Evolutionary conservation across 2,329 filamentous ascomycete genomes (phyloP), one percentile per base, ranked within the genome.

Genomic region (Neobulgaria alba): DNA sequence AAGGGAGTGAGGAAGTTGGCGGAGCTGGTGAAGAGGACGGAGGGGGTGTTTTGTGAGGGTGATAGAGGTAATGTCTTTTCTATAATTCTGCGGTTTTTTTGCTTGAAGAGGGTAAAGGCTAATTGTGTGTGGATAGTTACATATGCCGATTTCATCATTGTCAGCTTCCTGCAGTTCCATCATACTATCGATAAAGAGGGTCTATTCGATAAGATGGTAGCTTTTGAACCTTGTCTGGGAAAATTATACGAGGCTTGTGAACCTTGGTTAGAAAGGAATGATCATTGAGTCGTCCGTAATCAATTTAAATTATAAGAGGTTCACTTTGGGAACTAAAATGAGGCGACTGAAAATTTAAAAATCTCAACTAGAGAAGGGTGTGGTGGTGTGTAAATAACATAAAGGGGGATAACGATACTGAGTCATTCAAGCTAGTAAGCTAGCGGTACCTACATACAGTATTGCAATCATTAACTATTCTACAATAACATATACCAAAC

Each of bases 41-140:
- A 69, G 0, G 81, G 82, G 0, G 73, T 75, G 0, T 85, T 75
- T 55, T 75, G 85, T 40, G 36, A 73, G 45, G 82, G 82, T 0
- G 60, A 69, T 34, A 67, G 66, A 26, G 39, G 49, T 57, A 33
- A 38, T 49, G n/a, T n/a, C n/a, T 51, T 21, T 18, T 14, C 16
- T 10, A 14, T 17, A 15, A 3, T 32, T 26, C 23, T 12, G 7
- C 12, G 23, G 23, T 7, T 33, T 3, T 33, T 16, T 33, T 5
- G 17, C 31, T 10, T 10, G 14, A 17, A 33, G 12, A n/a, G 5
- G 10, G 36, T 4, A 34, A 5, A 12, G 8, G 23, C 31, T 3
- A n/a, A 9, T 32, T 40, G 14, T 43, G 32, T 14, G 3, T 16
- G 15, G 4, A 29, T 31, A 44, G 62, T 68, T 3, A 67, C 66